Evolutionary conservation across 106 monocot genomes (phyloP), one percentile per base, ranked within the genome.

Genomic region (Dendrobium catenatum): DNA sequence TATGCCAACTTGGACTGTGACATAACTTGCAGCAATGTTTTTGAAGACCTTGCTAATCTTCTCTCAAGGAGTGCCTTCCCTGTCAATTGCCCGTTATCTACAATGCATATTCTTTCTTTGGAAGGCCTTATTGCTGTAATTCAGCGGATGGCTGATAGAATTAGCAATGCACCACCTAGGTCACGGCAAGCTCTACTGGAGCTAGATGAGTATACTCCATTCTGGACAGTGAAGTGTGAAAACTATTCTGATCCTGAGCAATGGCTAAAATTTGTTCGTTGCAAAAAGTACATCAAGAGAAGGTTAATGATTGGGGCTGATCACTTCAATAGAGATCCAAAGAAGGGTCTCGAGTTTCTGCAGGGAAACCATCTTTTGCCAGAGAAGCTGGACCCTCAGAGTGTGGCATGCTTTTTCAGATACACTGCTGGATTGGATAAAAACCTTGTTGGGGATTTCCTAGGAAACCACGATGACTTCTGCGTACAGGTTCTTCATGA

Each of bases 1-100:
- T 95, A 92, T 85, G 88, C 92, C 2, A 95, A 95, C 68, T 85
- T 95, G 80, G 94, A 95, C 76, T 95, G 92, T 55, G 92, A 95
- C 80, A 92, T 95, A 78, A 87, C 85, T 55, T 95, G 88, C 78
- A 82, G 79, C 79, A 95, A 95, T 85, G 86, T 92, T 10, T 95
- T 95, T 83, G 94, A 95, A 80, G 90, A 92, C 42, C 92, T 95
- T 37, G 81, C 85, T 27, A 92, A 83, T 73, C 90, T 95, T 76
- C 85, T 95, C 26, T 95, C 94, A 29, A 94, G 88, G 80, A 90
- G 85, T 73, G 93, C 88, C 75, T 90, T 90, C 77, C 93, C 93
- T 22, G 88, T 93, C 55, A 90, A 93, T 75, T 79, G 86, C 73
- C 90, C 93, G 7, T 73, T 93, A 67, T 90, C 93, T 42, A 55